Conservation (phyloP, 2,329 filamentous ascomycete genomes). For the Falciphora oryzae region DNA sequence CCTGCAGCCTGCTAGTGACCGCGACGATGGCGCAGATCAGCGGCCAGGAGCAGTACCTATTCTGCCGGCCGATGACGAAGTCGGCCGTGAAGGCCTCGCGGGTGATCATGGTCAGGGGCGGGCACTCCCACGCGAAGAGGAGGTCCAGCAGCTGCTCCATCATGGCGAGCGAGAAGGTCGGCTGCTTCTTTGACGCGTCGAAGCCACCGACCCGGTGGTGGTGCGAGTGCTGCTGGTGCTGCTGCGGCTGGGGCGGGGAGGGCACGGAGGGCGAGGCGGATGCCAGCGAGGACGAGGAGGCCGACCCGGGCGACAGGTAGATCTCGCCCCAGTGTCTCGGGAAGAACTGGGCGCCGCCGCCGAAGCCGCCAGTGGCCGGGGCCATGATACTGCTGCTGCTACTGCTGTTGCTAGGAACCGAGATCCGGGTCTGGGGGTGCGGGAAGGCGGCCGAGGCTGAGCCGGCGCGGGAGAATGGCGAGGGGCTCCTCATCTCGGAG, state of each 20-base stretch:
- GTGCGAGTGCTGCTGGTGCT: background rate
- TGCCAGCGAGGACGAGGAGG: background rate
- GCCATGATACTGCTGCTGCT: background rate
- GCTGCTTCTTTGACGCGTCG: background rate
- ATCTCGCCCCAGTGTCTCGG: background rate
- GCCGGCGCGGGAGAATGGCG: background rate
- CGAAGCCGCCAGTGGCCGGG: too few species aligned
- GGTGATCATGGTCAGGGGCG: constrained; percentile 44
- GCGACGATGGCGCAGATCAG: constrained; percentile 36
- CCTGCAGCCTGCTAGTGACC: constrained; percentile 6
- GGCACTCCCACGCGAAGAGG: constrained; percentile 45
- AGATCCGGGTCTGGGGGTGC: background rate
- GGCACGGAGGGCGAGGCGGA: constrained; percentile 1
- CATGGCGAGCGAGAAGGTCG: constrained; percentile 3
- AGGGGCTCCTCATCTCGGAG: background rate
- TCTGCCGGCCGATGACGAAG: constrained; percentile 31
- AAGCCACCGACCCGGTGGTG: background rate
- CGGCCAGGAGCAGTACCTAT: constrained; percentile 39
- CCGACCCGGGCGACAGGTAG: background rate
- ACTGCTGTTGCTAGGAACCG: background rate
- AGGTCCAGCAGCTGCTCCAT: constrained; percentile 17
- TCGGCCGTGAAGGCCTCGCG: constrained; percentile 40
- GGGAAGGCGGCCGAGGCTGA: background rate
- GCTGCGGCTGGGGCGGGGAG: background rate
- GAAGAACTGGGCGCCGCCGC: background rate